These are phyloP conservation scores for Ogataea dorogensis DNA, from an alignment of 805 yeast species.

Conservation along the genomic window DNA sequence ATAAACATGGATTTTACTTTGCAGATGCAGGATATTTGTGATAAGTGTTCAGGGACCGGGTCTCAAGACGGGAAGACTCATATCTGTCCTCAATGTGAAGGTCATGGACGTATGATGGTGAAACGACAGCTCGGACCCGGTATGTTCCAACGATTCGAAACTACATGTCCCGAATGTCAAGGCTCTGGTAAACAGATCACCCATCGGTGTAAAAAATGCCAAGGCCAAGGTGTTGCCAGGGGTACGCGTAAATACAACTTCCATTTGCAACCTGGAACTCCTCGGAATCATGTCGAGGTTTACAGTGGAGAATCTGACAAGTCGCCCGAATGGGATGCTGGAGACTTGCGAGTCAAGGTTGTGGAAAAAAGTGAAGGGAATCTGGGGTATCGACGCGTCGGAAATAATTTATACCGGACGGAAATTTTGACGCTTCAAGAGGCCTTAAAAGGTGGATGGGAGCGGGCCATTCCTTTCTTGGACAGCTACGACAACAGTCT, in stretches of 20 bases:
- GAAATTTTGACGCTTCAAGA: constrained; percentile 74
- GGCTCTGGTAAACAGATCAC: constrained; percentile 73
- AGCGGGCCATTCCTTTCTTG: constrained; percentile 60
- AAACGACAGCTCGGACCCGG: constrained; percentile 83
- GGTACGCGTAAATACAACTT: constrained; percentile 57
- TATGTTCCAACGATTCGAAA: constrained; percentile 82
- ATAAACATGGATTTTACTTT: constrained; percentile 55
- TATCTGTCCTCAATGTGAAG: constrained; percentile 67
- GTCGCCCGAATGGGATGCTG: constrained; percentile 78
- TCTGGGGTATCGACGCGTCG: constrained; percentile 85
- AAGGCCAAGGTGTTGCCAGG: constrained; percentile 64
- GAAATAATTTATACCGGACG: constrained; percentile 70
- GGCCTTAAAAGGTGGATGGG: constrained; percentile 81
- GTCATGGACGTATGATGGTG: constrained; percentile 66
- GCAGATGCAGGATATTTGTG: constrained; percentile 73
- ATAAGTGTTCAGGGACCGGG: constrained; percentile 80
- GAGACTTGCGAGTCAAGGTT: constrained; percentile 68
- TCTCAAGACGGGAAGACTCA: constrained; percentile 73
- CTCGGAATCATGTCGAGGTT: constrained; percentile 55
- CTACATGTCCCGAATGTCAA: constrained; percentile 72
- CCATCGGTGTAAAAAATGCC: constrained; percentile 65
- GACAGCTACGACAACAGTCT: constrained; percentile 55
- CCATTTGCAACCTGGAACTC: constrained; percentile 67
- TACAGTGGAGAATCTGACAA: constrained; percentile 80
- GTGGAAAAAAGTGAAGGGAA: constrained; percentile 54